Conservation (phyloP, 176 grass and related monocot genomes). For the barley (Hordeum vulgare) region DNA sequence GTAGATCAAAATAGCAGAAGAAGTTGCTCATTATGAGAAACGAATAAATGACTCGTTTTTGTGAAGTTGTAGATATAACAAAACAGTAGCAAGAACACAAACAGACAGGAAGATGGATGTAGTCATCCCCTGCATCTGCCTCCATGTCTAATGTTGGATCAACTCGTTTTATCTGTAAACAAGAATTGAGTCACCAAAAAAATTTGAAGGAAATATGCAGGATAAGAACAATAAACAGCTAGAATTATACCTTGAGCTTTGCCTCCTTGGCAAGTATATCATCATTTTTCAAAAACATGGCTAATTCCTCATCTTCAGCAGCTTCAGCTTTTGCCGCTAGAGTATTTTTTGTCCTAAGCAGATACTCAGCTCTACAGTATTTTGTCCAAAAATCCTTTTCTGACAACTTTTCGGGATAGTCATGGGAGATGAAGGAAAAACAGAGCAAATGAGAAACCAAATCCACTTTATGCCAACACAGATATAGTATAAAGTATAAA, state of each 20-base stretch:
- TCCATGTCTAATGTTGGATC: conserved; percentile 99
- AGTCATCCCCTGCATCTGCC: conserved; percentile 89
- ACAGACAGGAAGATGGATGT: conserved; percentile 81
- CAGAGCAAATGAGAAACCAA: conserved; percentile 2
- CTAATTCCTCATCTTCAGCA: conserved; percentile 94
- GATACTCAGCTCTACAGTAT: conserved; percentile 96
- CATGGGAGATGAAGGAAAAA: conserved; percentile 12
- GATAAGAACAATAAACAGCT: background rate
- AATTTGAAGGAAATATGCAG: conserved; percentile 12
- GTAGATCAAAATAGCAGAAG: background rate
- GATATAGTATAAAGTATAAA: background rate
- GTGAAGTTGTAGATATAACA: conserved; percentile 12
- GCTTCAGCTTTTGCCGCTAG: conserved; percentile 76
- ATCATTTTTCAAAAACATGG: conserved; percentile 80
- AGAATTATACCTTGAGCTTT: conserved; percentile 50
- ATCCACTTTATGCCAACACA: background rate
- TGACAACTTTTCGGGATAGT: conserved; percentile 48
- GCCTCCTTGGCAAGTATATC: conserved; percentile 92
- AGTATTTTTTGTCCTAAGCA: conserved; percentile 88
- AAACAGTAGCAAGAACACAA: conserved; percentile 12
- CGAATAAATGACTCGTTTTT: background rate
- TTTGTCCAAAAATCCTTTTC: conserved; percentile 94
- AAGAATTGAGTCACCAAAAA: conserved; percentile 16
- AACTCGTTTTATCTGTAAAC: conserved; percentile 81
- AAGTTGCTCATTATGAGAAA: conserved; percentile 8